Conservation (phyloP, 1,139 yeast genomes). For the Blastobotrys elegans region DNA sequence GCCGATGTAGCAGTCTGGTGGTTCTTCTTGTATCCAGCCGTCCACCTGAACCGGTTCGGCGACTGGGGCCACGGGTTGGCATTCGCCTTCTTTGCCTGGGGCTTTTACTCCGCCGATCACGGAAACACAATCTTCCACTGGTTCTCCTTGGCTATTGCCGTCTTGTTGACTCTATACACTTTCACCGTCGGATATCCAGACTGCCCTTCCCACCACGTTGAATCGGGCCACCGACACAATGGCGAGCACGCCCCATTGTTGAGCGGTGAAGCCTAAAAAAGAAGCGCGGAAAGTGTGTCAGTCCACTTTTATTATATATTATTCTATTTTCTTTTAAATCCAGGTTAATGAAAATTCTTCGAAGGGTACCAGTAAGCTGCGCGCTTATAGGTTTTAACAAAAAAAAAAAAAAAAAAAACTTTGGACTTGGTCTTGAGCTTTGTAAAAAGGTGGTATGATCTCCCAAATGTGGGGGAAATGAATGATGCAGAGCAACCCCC, state of each 20-base stretch:
- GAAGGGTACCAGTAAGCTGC: not conserved
- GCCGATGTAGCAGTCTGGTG: constrained; percentile 78
- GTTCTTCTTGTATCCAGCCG: constrained; percentile 59
- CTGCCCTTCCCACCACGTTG: constrained; percentile 8
- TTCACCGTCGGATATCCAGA: constrained; percentile 16
- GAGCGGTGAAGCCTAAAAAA: constrained; percentile 11
- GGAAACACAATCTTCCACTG: constrained; percentile 14
- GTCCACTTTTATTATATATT: not conserved
- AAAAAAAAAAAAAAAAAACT: not conserved
- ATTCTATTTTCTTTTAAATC: not conserved
- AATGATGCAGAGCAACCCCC: too few relatives aligned
- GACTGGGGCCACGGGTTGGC: constrained; percentile 71
- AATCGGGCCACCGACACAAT: not conserved
- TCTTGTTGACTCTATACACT: constrained; percentile 11
- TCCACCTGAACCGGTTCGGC: constrained; percentile 52
- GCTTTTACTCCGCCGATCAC: constrained; percentile 5
- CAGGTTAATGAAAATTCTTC: not conserved
- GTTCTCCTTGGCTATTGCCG: constrained; percentile 13
- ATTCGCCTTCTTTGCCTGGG: constrained; percentile 35
- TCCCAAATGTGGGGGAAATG: too few relatives aligned
- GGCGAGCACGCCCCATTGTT: constrained; percentile 18
- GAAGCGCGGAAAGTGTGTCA: too few relatives aligned
- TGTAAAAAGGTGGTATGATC: too few relatives aligned
- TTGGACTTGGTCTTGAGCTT: too few relatives aligned
- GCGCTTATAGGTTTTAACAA: not conserved